Evolutionary conservation across 768 basidiomycete genomes (phyloP), one percentile per base, ranked within the genome.

Genomic region (Collybia nuda): DNA sequence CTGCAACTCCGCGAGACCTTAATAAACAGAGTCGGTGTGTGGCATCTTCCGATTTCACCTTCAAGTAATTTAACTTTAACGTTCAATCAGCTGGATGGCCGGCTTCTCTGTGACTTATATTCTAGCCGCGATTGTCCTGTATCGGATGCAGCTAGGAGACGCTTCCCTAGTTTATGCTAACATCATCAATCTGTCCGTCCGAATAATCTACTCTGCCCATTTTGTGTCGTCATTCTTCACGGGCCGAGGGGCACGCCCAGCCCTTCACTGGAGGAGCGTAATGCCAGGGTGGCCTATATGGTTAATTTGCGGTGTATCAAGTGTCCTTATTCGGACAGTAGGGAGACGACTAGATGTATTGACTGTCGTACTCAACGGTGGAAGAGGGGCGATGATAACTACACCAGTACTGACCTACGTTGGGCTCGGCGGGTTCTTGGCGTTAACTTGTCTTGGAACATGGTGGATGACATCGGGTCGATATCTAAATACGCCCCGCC

Each of bases 161-260:
- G 73, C 77, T 0, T 83, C 84, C 6, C 73, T 90, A 28, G 86
- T 93, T 2, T 89, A 84, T 59, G 86, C 86, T 52, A 93, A 94
- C 59, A 82, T 86, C 52, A 62, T 77, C 57, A 88, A 86, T 62
- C 74, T 90, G 54, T 66, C 73, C 0, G 75, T 77, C 5, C 76
- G 90, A 14, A 87, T 88, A 36, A 58, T 70, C 22, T 91, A 88
- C 62, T 79, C 80, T 37, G 67, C 76, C 51, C 57, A 58, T 29
- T 90, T 86, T 61, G 67, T 71, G 12, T 60, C 62, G 4, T 52
- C 52, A 2, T 90, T 75, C 63, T 88, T 84, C 67, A 53, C 47
- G 18, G 54, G 47, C 3, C 52, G 56, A 8, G 39, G 39, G 17
- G 51, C 59, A 36, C 39, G 53, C 32, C 19, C 44, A 38, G 7